Evolutionary conservation across 108 stramenopile genomes (phyloP), one percentile per base, ranked within the genome.

Genomic region (Skeletonema costatum): DNA sequence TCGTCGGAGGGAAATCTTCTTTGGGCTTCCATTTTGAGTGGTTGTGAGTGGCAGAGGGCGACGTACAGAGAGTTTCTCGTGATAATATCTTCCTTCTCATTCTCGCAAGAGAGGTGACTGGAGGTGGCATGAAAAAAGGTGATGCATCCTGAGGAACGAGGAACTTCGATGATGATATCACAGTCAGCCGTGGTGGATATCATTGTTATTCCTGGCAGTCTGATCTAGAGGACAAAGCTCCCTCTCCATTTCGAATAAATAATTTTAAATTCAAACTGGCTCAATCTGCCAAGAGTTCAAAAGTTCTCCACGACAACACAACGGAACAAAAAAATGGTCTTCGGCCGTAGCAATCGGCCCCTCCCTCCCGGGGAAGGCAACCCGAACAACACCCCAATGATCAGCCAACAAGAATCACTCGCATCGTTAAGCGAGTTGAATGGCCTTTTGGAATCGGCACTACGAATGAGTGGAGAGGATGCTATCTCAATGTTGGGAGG

Each of bases 381-480:
- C 53, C 25, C 53, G 2, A 25, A 56, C 53, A 46, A n/a, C 44
- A 4, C 16, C 16, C 39, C 39, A 41, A 4, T 5, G 16, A 46
- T 46, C 3, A 46, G 44, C 4, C 53, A 56, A 56, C 25, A 56
- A 56, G 25, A 56, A 56, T 56, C 53, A n/a, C 21, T 56, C 9
- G 53, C 21, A 29, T 73, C 73, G 21, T 58, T 80, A 9, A 73
- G 68, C 32, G 79, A 80, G 41, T 42, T 80, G 30, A 80, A 80
- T 69, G 60, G 73, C 12, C 44, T 80, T 25, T 63, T 80, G 33
- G 79, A 80, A 39, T 73, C 79, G 38, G 79, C 79, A 7, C 58
- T 80, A 31, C 67, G 79, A 25, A 80, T 80, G 71, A 73, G 79
- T 16, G 68, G 69, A 5, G 68, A 36, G 8, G 61, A 32, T 14